phyloP scores from a whole-genome alignment of 176 grass and related monocot genomes.

The Olyra latifolia region DNA sequence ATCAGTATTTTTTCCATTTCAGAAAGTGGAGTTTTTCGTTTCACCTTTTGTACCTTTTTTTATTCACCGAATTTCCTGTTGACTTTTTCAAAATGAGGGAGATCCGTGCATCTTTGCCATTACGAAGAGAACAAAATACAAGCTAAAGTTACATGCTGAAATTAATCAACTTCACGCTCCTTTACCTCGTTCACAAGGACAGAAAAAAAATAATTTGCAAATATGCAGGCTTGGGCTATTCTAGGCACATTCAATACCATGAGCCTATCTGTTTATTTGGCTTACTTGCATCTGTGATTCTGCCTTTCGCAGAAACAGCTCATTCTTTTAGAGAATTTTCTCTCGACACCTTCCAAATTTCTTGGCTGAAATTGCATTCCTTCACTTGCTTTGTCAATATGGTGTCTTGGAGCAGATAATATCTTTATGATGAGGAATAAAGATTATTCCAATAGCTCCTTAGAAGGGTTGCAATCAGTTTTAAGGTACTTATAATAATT shows the following conservation, averaged over 20 bases:
- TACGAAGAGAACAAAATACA: too few species aligned
- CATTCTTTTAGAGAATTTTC: background rate
- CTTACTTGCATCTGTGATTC: background rate
- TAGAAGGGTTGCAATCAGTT: background rate
- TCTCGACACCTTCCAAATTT: background rate
- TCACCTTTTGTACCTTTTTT: background rate
- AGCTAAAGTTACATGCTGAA: too few species aligned
- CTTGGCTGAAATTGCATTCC: background rate
- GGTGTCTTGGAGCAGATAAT: background rate
- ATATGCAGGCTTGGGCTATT: background rate
- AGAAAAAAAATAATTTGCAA: background rate
- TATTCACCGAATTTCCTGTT: background rate
- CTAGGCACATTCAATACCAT: background rate
- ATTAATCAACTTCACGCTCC: too few species aligned
- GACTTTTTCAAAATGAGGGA: too few species aligned
- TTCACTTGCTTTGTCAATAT: background rate
- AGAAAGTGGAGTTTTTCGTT: background rate
- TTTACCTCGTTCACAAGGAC: too few species aligned
- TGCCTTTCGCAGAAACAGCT: background rate
- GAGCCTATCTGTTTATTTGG: too few species aligned
- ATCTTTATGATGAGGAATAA: background rate
- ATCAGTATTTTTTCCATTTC: background rate
- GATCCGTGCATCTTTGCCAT: too few species aligned
- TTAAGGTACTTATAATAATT: background rate
- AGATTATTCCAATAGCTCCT: background rate